These are phyloP conservation scores for Oryza meridionalis DNA, from an alignment of 176 grass and related monocot species.

Conservation along the genomic window DNA sequence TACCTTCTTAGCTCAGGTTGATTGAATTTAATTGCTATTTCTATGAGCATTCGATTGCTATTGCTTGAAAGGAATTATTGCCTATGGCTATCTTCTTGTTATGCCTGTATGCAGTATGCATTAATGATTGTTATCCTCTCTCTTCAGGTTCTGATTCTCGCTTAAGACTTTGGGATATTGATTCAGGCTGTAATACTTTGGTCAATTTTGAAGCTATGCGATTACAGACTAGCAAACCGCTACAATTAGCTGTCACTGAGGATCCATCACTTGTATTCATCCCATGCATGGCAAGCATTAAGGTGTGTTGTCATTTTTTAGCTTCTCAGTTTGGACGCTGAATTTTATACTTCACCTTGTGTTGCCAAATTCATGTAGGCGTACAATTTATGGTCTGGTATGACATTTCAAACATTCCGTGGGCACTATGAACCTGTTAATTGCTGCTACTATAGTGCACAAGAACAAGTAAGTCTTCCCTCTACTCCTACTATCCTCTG, in stretches of 20 bases:
- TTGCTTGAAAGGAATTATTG: conserved; percentile 8
- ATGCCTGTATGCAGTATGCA: conserved; percentile 15
- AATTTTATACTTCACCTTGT: conserved; percentile 26
- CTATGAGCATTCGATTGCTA: conserved; percentile 40
- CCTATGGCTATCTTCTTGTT: not conserved
- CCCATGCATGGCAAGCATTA: conserved; percentile 86
- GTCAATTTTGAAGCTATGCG: conserved; percentile 87
- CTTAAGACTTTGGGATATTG: conserved; percentile 90
- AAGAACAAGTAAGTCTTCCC: conserved; percentile 62
- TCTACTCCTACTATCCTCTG: conserved; percentile 23
- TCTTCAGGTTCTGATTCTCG: conserved; percentile 90
- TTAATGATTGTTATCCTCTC: conserved; percentile 11
- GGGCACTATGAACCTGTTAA: conserved; percentile 92
- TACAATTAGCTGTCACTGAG: conserved; percentile 72
- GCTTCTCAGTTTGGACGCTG: conserved; percentile 12
- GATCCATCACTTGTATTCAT: conserved; percentile 80
- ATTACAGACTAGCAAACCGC: conserved; percentile 73
- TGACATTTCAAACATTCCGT: conserved; percentile 60
- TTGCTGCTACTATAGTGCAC: conserved; percentile 74
- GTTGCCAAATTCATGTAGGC: conserved; percentile 51
- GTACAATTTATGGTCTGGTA: conserved; percentile 82
- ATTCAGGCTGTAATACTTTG: conserved; percentile 82
- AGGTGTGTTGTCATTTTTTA: conserved; percentile 55
- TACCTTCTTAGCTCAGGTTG: conserved; percentile 96
- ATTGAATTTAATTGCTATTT: conserved; percentile 18